These are phyloP conservation scores for Clarireedia homoeocarpa DNA, from an alignment of 2,329 filamentous ascomycete genomes.

Conservation along the genomic window DNA sequence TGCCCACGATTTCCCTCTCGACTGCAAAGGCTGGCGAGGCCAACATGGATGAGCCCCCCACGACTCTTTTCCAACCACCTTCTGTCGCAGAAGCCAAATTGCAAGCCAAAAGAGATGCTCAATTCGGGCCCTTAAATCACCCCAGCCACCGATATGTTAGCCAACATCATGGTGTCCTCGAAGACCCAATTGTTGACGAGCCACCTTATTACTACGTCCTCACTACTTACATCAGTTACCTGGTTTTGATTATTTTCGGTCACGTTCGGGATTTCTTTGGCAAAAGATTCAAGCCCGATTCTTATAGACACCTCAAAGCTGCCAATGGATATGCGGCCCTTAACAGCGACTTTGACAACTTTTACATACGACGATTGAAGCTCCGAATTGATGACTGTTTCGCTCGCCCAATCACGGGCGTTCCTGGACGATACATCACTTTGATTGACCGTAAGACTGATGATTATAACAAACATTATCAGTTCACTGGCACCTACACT, in stretches of 20 bases:
- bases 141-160: constrained; percentile 82
- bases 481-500: constrained; percentile 80
- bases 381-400: constrained; percentile 96
- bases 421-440: constrained; percentile 89
- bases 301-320: constrained; percentile 74
- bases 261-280: constrained; percentile 97
- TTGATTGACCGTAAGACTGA: constrained; percentile 84
- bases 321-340: constrained; percentile 88
- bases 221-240: constrained; percentile 96
- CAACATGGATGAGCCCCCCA: constrained; percentile 63
- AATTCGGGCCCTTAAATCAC: constrained; percentile 81
- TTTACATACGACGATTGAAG: constrained; percentile 90
- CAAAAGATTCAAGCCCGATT: constrained; percentile 81
- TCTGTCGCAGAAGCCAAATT: constrained; percentile 74
- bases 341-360: constrained; percentile 98
- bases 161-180: constrained; percentile 71
- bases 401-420: constrained; percentile 82
- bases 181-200: constrained; percentile 83
- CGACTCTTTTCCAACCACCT: constrained; percentile 80
- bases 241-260: constrained; percentile 90
- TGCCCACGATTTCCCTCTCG: constrained; percentile 88
- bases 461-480: constrained; percentile 87
- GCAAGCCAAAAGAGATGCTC: constrained; percentile 71
- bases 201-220: constrained; percentile 95
- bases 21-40: constrained; percentile 72